Evolutionary conservation across 169 alveolate species (phyloP).

Genomic region (Plasmodium vinckei): DNA sequence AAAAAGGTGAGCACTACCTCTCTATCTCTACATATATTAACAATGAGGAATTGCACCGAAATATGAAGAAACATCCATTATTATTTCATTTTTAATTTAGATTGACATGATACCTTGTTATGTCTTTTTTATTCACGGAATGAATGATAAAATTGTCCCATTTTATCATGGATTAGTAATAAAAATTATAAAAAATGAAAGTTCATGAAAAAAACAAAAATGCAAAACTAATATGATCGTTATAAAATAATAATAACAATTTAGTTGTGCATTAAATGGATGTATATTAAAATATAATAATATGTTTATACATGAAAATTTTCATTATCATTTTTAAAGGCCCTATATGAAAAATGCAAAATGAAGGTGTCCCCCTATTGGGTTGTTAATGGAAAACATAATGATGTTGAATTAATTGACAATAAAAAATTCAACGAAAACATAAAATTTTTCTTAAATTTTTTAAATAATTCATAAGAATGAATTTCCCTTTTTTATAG

Average conservation of each 20-base stretch:
- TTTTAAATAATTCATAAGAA: constrained; percentile 25
- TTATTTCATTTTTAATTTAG: constrained; percentile 17
- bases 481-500: constrained; percentile 3
- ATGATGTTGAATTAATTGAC: constrained; percentile 62
- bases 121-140: constrained; percentile 70
- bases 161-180: constrained; percentile 74
- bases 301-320: no score
- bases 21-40: background rate
- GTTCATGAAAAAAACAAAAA: background rate
- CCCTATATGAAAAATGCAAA: constrained; percentile 67
- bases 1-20: constrained; percentile 21
- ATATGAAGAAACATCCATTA: background rate
- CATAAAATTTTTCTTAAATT: constrained; percentile 47
- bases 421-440: constrained; percentile 50
- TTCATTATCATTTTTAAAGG: constrained; percentile 19
- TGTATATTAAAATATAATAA: no score
- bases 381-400: constrained; percentile 73
- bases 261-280: background rate
- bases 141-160: constrained; percentile 75
- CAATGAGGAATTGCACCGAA: background rate
- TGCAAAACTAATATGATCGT: background rate
- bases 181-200: background rate
- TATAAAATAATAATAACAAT: background rate
- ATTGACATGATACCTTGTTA: constrained; percentile 55
- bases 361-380: constrained; percentile 70